These are phyloP conservation scores for Candida broadrunensis DNA, from an alignment of 805 yeast genomes.

Conservation along the genomic window DNA sequence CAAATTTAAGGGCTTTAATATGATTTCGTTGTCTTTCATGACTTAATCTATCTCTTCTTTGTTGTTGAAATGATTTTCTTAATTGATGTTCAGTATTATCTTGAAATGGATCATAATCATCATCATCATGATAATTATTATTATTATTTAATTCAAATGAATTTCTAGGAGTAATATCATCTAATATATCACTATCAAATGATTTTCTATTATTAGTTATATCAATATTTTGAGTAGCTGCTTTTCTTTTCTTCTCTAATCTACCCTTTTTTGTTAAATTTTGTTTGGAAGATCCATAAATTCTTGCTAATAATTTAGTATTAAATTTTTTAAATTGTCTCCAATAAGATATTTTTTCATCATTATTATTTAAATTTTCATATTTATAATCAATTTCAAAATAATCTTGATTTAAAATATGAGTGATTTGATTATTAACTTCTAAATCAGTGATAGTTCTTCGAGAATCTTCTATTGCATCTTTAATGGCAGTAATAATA, in stretches of 20 bases:
- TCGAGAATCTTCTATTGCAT: constrained; percentile 78
- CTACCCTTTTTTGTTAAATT: constrained; percentile 35
- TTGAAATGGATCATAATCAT: constrained; percentile 8
- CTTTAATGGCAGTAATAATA: constrained; percentile 69
- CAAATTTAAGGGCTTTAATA: constrained; percentile 24
- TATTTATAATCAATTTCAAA: constrained; percentile 20
- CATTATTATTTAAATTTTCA: constrained; percentile 57
- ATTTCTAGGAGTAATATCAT: constrained; percentile 10
- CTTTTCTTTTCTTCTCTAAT: constrained; percentile 24
- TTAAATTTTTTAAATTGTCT: constrained; percentile 61
- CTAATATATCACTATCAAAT: constrained; percentile 27
- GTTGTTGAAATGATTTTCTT: constrained; percentile 15
- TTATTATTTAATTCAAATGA: constrained; percentile 11
- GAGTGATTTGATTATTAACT: constrained; percentile 71
- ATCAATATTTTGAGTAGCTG: constrained; percentile 6
- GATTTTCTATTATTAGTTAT: constrained; percentile 18
- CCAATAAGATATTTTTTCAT: constrained; percentile 66
- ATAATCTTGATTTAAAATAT: constrained; percentile 45
- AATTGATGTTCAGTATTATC: constrained; percentile 3
- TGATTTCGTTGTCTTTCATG: background rate
- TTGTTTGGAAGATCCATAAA: constrained; percentile 23
- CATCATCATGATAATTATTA: too few relatives aligned
- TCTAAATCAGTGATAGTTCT: constrained; percentile 70
- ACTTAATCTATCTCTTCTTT: constrained; percentile 7
- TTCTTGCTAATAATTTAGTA: constrained; percentile 25